phyloP scores from a whole-genome alignment of 75 land plant genomes.

The Isoetes taiwanensis region DNA sequence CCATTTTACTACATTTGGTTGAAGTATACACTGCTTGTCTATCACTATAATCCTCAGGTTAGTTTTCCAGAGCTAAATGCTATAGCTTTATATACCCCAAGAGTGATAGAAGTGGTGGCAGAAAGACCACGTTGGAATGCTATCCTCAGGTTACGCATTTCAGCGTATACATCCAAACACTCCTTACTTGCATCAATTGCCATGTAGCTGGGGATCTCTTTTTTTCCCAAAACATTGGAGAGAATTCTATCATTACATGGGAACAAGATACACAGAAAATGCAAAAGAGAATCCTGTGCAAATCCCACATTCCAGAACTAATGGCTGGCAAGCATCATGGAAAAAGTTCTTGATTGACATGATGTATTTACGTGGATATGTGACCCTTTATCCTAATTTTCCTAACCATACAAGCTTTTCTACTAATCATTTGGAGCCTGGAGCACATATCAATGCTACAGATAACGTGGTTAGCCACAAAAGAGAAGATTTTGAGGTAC shows the following conservation, averaged over 20 bases:
- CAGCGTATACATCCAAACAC: conserved; percentile 70
- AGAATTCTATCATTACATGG: conserved; percentile 96
- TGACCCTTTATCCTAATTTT: conserved; percentile 85
- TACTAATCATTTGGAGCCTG: conserved; percentile 99
- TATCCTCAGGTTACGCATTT: conserved; percentile 72
- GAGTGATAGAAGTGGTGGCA: conserved; percentile 83
- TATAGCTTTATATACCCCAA: conserved; percentile 86
- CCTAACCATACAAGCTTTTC: conserved; percentile 91
- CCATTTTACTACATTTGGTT: conserved; percentile 98
- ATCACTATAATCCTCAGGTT: conserved; percentile 91
- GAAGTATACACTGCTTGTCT: conserved; percentile 79
- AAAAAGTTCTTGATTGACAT: conserved; percentile 95
- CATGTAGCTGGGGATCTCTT: conserved; percentile 97
- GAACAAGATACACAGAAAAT: conserved; percentile 70
- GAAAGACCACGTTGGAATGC: conserved; percentile 94
- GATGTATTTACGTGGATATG: conserved; percentile 96
- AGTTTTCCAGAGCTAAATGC: conserved; percentile 85
- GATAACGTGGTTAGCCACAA: conserved; percentile 73
- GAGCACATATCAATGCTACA: conserved; percentile 86
- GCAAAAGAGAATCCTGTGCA: conserved; percentile 90
- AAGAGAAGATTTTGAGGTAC: conserved; percentile 17
- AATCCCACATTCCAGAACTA: conserved; percentile 89
- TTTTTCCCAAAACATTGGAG: conserved; percentile 98
- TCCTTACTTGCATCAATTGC: conserved; percentile 92
- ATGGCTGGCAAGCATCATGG: conserved; percentile 84